phyloP scores from a whole-genome alignment of 192 early-diverging fungal species.

The Geosiphon pyriformis region DNA sequence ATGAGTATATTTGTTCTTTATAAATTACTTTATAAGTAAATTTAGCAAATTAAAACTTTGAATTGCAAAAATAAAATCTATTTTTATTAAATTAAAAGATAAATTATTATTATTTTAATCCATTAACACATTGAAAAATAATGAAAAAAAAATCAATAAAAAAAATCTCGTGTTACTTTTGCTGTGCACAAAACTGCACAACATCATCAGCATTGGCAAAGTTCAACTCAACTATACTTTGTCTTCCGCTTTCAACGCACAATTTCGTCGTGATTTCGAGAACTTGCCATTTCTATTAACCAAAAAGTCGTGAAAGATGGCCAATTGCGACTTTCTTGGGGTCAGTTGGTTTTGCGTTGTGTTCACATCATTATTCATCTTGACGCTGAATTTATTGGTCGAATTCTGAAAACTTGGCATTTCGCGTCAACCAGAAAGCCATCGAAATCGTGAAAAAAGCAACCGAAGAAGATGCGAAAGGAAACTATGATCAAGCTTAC shows the following conservation, averaged over 20 bases:
- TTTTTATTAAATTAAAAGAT: too few species aligned
- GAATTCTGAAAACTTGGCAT: neutral
- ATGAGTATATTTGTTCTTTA: too few species aligned
- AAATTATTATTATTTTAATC: too few species aligned
- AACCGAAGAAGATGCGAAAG: constrained; percentile 85
- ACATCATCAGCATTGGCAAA: neutral
- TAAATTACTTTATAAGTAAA: too few species aligned
- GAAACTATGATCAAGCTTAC: constrained; percentile 88
- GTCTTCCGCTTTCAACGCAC: neutral
- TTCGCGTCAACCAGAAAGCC: constrained; percentile 57
- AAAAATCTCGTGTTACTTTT: too few species aligned
- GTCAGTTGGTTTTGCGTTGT: neutral
- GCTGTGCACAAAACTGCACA: neutral
- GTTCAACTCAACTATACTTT: neutral
- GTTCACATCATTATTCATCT: neutral
- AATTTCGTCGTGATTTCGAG: neutral
- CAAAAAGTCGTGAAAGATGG: constrained; percentile 1
- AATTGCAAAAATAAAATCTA: too few species aligned
- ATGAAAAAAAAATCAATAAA: too few species aligned
- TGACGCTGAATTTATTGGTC: neutral
- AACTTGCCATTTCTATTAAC: neutral
- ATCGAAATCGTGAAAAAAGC: constrained; percentile 90
- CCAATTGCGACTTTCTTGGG: constrained; percentile 16
- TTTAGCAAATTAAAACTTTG: too few species aligned
- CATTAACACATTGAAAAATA: too few species aligned